Evolutionary conservation across 176 grass and related monocot species (phyloP).

Genomic region (Metroxylon sagu): DNA sequence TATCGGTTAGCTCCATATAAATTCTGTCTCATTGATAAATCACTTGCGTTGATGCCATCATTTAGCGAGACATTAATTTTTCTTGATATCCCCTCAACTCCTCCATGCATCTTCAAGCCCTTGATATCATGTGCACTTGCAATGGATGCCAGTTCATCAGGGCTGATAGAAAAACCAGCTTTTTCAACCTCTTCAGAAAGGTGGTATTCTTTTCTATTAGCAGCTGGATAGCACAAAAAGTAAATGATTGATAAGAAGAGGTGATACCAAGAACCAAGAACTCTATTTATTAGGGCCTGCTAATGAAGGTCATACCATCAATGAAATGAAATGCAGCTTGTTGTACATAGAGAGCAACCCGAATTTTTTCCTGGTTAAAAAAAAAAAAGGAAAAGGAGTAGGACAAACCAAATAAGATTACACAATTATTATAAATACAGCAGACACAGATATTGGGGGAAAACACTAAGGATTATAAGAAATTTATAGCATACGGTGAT

Average conservation of each 20-base stretch:
- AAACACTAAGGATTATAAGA: too few relatives aligned
- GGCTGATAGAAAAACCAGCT: slow-evolving; percentile 61
- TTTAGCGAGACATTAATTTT: slow-evolving; percentile 44
- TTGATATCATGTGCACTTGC: slow-evolving; percentile 60
- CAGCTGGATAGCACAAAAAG: slow-evolving; percentile 29
- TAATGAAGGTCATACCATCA: slow-evolving; percentile 40
- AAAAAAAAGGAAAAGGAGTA: slow-evolving; percentile 9
- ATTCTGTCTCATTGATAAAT: slow-evolving; percentile 49
- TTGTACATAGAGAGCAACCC: slow-evolving; percentile 62
- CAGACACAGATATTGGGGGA: background rate
- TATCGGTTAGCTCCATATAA: slow-evolving; percentile 69
- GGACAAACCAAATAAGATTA: background rate
- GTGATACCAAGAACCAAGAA: background rate
- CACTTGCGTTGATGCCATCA: slow-evolving; percentile 32
- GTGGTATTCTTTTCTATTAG: slow-evolving; percentile 40
- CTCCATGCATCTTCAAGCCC: slow-evolving; percentile 56
- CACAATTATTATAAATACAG: background rate
- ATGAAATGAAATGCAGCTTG: slow-evolving; percentile 59
- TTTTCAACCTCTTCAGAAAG: slow-evolving; percentile 61
- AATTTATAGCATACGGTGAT: too few relatives aligned
- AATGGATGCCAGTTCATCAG: slow-evolving; percentile 80
- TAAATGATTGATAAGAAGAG: slow-evolving; percentile 2
- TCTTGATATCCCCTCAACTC: slow-evolving; percentile 51
- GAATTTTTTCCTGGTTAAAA: slow-evolving; percentile 53
- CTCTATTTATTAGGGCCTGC: background rate